phyloP scores from a whole-genome alignment of 2,329 filamentous ascomycete genomes.

The Scedosporium boydii region DNA sequence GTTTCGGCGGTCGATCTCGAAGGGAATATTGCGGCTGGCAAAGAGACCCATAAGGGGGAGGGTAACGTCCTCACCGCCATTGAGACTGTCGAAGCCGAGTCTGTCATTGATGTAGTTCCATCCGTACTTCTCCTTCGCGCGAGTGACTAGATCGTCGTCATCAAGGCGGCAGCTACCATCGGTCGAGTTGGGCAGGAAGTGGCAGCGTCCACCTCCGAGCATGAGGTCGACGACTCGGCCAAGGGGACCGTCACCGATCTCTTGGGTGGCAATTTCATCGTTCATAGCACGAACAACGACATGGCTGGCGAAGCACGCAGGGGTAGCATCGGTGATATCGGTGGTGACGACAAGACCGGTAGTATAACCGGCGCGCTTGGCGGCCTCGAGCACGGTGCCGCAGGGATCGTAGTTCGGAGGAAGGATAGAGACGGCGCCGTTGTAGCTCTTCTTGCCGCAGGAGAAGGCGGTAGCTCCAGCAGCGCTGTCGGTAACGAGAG shows the following conservation, averaged over 20 bases:
- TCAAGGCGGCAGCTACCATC: conserved; percentile 76
- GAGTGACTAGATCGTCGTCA: conserved; percentile 60
- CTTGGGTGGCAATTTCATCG: conserved; percentile 85
- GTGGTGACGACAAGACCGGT: conserved; percentile 95
- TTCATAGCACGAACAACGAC: conserved; percentile 72
- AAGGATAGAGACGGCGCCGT: conserved; percentile 85
- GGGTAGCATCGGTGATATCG: conserved; percentile 88
- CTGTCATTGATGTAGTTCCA: conserved; percentile 72
- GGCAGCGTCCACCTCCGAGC: conserved; percentile 85
- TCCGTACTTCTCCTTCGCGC: conserved; percentile 65
- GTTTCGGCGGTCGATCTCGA: conserved; percentile 80
- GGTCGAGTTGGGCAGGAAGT: conserved; percentile 78
- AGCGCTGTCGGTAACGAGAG: conserved; percentile 86
- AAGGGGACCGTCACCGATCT: conserved; percentile 79
- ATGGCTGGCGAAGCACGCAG: conserved; percentile 88
- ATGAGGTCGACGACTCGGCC: conserved; percentile 86
- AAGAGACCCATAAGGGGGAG: conserved; percentile 82
- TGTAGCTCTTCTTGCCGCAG: conserved; percentile 90
- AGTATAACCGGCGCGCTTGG: conserved; percentile 81
- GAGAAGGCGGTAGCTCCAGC: conserved; percentile 97
- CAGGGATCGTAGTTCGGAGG: conserved; percentile 81
- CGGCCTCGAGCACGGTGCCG: conserved; percentile 86
- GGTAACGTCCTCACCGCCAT: conserved; percentile 56
- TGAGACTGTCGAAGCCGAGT: conserved; percentile 64
- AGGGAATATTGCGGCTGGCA: conserved; percentile 74